Percentiles rank a stretch among this genome's conserved stretches.
phyloP scores from a whole-genome alignment of 225 moss, liverwort and hornwort genomes.

The Lunularia cruciata region DNA sequence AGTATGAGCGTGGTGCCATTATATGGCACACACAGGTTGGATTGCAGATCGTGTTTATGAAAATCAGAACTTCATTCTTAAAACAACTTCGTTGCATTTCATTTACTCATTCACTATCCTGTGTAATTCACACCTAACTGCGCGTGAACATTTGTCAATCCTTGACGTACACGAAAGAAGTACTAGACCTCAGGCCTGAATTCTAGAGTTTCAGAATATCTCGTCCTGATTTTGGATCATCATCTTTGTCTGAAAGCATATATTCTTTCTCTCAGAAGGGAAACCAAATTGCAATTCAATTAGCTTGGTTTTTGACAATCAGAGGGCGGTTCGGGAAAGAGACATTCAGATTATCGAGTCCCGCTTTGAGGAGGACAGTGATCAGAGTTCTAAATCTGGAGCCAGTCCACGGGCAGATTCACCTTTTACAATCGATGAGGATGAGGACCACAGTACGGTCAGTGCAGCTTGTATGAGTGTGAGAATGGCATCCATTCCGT shows the following conservation, averaged over 20 bases:
- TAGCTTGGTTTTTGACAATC: too few relatives aligned
- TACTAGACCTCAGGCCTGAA: too few relatives aligned
- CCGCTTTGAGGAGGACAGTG: slow-evolving; percentile 53
- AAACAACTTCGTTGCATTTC: background rate
- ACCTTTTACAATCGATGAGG: slow-evolving; percentile 23
- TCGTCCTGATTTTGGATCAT: too few relatives aligned
- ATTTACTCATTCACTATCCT: too few relatives aligned
- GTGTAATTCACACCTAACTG: too few relatives aligned
- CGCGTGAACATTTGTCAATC: too few relatives aligned
- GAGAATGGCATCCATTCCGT: too few relatives aligned
- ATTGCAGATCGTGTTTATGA: background rate
- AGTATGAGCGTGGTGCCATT: slow-evolving; percentile 88
- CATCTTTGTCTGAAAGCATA: too few relatives aligned
- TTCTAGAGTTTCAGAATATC: background rate
- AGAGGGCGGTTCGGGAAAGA: slow-evolving; percentile 86
- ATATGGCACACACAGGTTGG: slow-evolving; percentile 92
- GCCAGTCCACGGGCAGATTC: slow-evolving; percentile 13
- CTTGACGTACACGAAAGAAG: too few relatives aligned
- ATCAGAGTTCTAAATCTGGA: slow-evolving; percentile 26
- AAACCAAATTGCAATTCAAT: too few relatives aligned
- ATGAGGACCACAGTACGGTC: slow-evolving; percentile 33
- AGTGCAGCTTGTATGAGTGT: slow-evolving; percentile 7
- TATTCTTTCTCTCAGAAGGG: too few relatives aligned
- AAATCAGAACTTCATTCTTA: background rate
- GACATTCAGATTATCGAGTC: slow-evolving; percentile 88